A percentile compares a stretch with the other conserved stretches of the same genome.
Evolutionary conservation across 2,329 filamentous ascomycete species (phyloP).

Genomic region (Microsporum audouinii): DNA sequence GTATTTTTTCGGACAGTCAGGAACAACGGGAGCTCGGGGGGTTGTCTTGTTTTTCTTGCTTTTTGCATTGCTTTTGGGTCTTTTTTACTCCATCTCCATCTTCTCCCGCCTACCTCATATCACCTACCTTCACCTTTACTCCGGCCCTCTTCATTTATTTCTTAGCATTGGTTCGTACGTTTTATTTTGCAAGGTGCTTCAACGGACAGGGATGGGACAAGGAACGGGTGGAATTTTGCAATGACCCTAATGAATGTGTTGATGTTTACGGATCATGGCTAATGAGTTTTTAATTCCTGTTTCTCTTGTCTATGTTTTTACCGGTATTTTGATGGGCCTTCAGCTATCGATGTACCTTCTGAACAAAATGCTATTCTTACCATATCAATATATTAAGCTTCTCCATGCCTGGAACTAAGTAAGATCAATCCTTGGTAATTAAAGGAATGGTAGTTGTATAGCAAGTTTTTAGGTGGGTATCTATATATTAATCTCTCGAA

Average conservation of each 20-base stretch:
- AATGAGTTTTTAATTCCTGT: slow-evolving; percentile 2
- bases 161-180: not conserved
- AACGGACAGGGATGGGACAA: slow-evolving; percentile 3
- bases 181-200: slow-evolving; percentile 3
- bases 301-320: slow-evolving; percentile 1
- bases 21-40: not conserved
- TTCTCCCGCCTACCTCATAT: not conserved
- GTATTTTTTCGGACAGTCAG: not conserved
- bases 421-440: not conserved
- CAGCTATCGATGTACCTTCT: not conserved
- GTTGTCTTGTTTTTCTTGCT: not conserved
- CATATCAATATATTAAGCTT: not conserved
- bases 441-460: not conserved
- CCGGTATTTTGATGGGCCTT: not conserved
- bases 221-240: slow-evolving; percentile 3
- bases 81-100: slow-evolving; percentile 9
- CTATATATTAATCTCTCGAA: not conserved
- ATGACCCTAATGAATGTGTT: slow-evolving; percentile 6
- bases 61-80: slow-evolving; percentile 18
- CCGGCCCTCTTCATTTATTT: slow-evolving; percentile 12
- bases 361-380: not conserved
- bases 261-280: slow-evolving; percentile 4
- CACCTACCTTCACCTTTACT: slow-evolving; percentile 10
- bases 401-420: too few species aligned
- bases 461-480: not conserved